Evolutionary conservation across 495 filamentous ascomycete genomes (phyloP).

Genomic region (Usnea hakonensis): DNA sequence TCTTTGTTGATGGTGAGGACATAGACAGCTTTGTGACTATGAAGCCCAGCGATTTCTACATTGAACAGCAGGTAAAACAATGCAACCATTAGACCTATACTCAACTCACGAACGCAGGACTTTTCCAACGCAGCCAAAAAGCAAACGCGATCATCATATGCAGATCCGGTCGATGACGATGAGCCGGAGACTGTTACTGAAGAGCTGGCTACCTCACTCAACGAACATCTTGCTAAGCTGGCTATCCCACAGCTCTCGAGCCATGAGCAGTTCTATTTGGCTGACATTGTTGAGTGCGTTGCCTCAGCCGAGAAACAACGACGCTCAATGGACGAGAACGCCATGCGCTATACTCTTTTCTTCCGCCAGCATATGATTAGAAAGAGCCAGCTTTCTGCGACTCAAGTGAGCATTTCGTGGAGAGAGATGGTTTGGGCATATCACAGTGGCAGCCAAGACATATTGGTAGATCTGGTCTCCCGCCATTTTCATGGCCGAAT

Average conservation of each 20-base stretch:
- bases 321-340: slow-evolving; percentile 88
- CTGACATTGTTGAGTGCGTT: slow-evolving; percentile 80
- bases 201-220: slow-evolving; percentile 60
- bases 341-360: slow-evolving; percentile 81
- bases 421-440: slow-evolving; percentile 93
- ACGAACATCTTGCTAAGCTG: slow-evolving; percentile 66
- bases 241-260: slow-evolving; percentile 77
- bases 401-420: slow-evolving; percentile 71
- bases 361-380: slow-evolving; percentile 78
- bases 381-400: slow-evolving; percentile 49
- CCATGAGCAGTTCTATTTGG: slow-evolving; percentile 81
- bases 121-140: slow-evolving; percentile 38
- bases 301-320: slow-evolving; percentile 82
- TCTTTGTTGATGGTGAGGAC: slow-evolving; percentile 71
- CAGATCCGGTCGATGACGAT: slow-evolving; percentile 50
- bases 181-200: slow-evolving; percentile 62
- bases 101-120: slow-evolving; percentile 31
- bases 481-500: slow-evolving; percentile 68
- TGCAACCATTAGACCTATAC: background rate
- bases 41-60: slow-evolving; percentile 62
- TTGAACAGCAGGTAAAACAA: slow-evolving; percentile 39
- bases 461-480: slow-evolving; percentile 80
- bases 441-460: slow-evolving; percentile 87
- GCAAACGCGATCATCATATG: slow-evolving; percentile 47
- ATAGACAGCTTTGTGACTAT: slow-evolving; percentile 76